Evolutionary conservation across 345 rosid genomes (phyloP).

Genomic region (Streptanthus diversifolius): DNA sequence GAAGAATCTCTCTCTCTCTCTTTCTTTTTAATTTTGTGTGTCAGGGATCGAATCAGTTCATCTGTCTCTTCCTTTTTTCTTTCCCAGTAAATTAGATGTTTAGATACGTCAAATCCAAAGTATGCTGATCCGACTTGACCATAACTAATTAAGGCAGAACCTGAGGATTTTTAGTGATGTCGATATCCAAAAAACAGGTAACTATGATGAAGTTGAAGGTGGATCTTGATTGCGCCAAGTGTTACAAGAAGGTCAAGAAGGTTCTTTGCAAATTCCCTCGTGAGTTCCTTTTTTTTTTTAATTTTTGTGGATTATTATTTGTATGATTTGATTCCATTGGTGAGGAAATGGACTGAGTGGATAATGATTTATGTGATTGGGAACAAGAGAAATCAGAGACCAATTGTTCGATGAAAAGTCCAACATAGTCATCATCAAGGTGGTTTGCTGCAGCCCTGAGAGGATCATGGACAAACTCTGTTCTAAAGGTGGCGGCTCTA

Average conservation of each 20-base stretch:
- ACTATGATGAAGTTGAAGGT: conserved; percentile 65
- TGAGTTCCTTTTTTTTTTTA: conserved; percentile 37
- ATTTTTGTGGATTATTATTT: not conserved
- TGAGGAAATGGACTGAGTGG: conserved; percentile 40
- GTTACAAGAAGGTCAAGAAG: conserved; percentile 73
- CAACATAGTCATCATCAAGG: conserved; percentile 60
- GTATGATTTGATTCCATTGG: not conserved
- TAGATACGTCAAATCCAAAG: conserved; percentile 16
- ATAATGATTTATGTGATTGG: conserved; percentile 30
- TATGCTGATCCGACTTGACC: not conserved
- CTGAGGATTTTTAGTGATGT: conserved; percentile 1
- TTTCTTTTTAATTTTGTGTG: conserved; percentile 18
- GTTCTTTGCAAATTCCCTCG: conserved; percentile 65
- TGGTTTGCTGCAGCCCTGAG: conserved; percentile 78
- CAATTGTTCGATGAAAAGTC: conserved; percentile 63
- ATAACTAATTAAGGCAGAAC: not conserved
- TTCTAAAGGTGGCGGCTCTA: conserved; percentile 50
- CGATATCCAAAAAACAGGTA: conserved; percentile 37
- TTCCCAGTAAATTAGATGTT: not conserved
- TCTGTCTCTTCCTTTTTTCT: not conserved
- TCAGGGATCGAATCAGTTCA: conserved; percentile 34
- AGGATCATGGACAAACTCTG: conserved; percentile 53
- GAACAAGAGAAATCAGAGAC: conserved; percentile 67
- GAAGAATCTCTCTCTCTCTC: conserved; percentile 19
- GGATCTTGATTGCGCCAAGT: conserved; percentile 61